Evolutionary conservation across 2,329 filamentous ascomycete species (phyloP), one percentile per base, ranked within the genome.

Genomic region (Colletotrichum lentis): DNA sequence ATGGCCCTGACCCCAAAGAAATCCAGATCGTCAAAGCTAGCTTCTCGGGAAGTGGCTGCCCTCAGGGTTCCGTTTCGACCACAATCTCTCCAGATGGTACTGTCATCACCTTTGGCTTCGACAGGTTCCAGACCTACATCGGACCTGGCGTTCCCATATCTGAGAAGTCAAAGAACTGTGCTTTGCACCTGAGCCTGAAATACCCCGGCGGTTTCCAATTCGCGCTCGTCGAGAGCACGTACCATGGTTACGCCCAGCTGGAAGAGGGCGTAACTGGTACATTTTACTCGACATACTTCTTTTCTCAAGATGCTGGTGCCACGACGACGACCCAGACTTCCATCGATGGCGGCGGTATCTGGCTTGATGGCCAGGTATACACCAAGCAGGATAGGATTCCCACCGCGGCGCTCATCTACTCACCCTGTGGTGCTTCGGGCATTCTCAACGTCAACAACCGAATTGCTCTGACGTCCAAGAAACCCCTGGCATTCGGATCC

Each of bases 191-290:
- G 65, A 80, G 77, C 73, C 78, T 83, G 67, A 78, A 80, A 73
- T 83, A 83, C 73, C 81, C 81, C 14, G 79, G 80, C 46, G 81
- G 81, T 67, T 83, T 82, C 76, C 81, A 83, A 73, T 83, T 80
- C 74, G 74, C 81, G 53, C 76, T 83, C 22, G 78, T 83, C 47
- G 80, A 82, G 72, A 80, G 79, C 69, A 83, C 81, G n/a, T 83
- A 83, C 76, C 81, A 83, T 77, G 81, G 81, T 67, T 83, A 80
- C 67, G 81, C 81, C 1, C 80, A 81, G 74, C 78, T 83, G n/a
- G 81, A 83, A 58, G 61, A 72, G 59, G 80, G 80, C 46, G 77
- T 83, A 58, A 81, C 79, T 7, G 81, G 81, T 35, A 79, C 76
- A 58, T 82, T 83, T 74, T 80, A 78, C 72, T 81, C 79, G 73